A percentile compares a stretch with the other conserved stretches of the same genome.
Evolutionary conservation across 2,329 filamentous ascomycete species (phyloP).

Genomic region (Fusarium zealandicum): DNA sequence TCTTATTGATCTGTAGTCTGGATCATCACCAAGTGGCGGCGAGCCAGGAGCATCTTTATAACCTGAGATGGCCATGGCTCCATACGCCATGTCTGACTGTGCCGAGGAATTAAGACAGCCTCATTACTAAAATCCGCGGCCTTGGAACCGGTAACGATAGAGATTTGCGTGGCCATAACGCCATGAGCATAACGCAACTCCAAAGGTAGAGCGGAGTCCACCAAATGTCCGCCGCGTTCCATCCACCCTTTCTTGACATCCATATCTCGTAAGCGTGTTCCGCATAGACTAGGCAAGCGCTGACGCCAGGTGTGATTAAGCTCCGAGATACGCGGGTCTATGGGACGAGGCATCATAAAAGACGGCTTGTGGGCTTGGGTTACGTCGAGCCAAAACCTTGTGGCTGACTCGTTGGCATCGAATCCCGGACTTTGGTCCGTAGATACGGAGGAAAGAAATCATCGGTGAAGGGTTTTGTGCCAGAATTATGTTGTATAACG

Average conservation of each 20-base stretch:
- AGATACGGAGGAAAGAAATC: slow-evolving; percentile 16
- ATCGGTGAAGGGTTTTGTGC: not conserved
- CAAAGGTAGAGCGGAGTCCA: slow-evolving; percentile 37
- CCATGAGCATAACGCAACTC: slow-evolving; percentile 7
- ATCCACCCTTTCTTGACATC: slow-evolving; percentile 1
- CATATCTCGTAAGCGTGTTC: slow-evolving; percentile 39
- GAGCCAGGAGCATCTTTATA: slow-evolving; percentile 34
- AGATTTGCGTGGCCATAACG: slow-evolving; percentile 34
- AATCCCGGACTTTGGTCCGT: slow-evolving; percentile 24
- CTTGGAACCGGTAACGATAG: slow-evolving; percentile 12
- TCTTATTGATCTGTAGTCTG: slow-evolving; percentile 15
- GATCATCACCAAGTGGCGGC: slow-evolving; percentile 9
- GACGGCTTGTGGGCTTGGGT: slow-evolving; percentile 10
- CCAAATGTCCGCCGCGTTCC: slow-evolving; percentile 36
- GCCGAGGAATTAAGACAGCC: slow-evolving; percentile 29
- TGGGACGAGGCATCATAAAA: slow-evolving; percentile 24
- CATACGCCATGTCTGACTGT: slow-evolving; percentile 14
- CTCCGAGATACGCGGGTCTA: slow-evolving; percentile 20
- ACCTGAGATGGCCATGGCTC: slow-evolving; percentile 1
- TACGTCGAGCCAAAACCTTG: slow-evolving; percentile 7
- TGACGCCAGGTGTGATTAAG: slow-evolving; percentile 20
- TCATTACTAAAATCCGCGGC: slow-evolving; percentile 33
- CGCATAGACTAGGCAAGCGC: slow-evolving; percentile 32
- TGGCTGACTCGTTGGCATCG: slow-evolving; percentile 8
- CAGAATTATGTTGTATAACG: slow-evolving; percentile 5